Evolutionary conservation across 2,329 filamentous ascomycete species (phyloP).

Genomic region (Pseudogymnoascus sp.): DNA sequence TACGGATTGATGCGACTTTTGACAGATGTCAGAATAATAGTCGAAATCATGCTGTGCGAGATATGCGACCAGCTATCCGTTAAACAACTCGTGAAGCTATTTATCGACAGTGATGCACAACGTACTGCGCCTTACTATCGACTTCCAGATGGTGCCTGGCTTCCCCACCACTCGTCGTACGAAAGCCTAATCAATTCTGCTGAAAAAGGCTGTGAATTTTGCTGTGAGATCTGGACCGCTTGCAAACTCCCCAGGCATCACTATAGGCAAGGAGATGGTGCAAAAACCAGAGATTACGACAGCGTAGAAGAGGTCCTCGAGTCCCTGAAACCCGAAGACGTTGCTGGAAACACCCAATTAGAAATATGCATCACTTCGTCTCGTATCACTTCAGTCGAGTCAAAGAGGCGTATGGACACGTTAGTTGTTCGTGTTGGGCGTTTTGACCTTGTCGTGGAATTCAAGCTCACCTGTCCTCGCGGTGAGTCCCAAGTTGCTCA

Average conservation of each 20-base stretch:
- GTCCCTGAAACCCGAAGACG: not conserved
- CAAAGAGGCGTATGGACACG: not conserved
- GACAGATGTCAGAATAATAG: not conserved
- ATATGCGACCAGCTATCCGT: slow-evolving; percentile 1
- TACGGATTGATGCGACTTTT: not conserved
- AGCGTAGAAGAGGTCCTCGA: not conserved
- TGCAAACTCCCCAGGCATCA: not conserved
- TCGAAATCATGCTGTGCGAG: not conserved
- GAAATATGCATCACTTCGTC: slow-evolving; percentile 1
- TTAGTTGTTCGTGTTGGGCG: not conserved
- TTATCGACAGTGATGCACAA: not conserved
- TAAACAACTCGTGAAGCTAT: not conserved
- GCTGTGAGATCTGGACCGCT: not conserved
- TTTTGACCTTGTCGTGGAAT: not conserved
- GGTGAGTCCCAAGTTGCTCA: not conserved
- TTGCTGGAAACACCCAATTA: not conserved
- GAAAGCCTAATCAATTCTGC: not conserved
- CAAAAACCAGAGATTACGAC: not conserved
- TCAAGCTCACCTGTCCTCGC: not conserved
- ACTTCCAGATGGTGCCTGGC: not conserved
- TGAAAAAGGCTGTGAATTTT: not conserved
- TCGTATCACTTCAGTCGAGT: not conserved
- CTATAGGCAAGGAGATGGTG: not conserved
- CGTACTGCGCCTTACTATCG: not conserved
- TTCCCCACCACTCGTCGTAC: not conserved